Evolutionary conservation across 2,329 filamentous ascomycete genomes (phyloP), one percentile per base, ranked within the genome.

Genomic region (Orbilia ellipsospora): DNA sequence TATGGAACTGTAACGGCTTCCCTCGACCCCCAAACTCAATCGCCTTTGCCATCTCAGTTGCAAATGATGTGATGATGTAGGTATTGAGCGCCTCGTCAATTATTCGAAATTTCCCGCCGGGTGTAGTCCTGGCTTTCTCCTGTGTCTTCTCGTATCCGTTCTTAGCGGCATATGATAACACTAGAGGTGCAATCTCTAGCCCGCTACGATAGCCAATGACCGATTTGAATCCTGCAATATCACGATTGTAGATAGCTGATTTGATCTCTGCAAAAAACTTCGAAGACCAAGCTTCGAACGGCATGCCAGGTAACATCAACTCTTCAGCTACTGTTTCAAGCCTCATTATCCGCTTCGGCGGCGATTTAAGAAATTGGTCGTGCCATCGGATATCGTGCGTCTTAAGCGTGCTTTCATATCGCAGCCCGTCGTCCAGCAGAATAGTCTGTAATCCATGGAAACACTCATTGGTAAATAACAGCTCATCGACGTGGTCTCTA

Each of bases 1-100:
- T 95, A 79, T 96, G 92, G 77, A 96, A 91, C 80, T 96, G 92
- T 12, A 96, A 84, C 0, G 92, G 91, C 80, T 94, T 95, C 87
- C 69, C 82, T 78, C 0, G 82, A 36, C 83, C 82, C 44, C 85
- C 82, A 7, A 83, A 82, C 61, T 94, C 86, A 28, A 89, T 81
- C 54, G 78, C 77, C 0, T 63, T 62, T 20, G 78, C 76, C 44
- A 73, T 67, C 45, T 78, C 73, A 4, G 76, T 77, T 0, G 78
- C 79, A 2, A 78, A 72, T 10, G 79, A 78, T 1, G 79, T 64
- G 48, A 83, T 7, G 12, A 74, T 18, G 20, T 50, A 74, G 4
- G 6, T 26, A 42, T 68, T 68, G 7, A 74, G 26, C 10, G n/a
- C 18, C n/a, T 18, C 4, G 7, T 63, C 10, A 4, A 12, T 10